A percentile compares a stretch with the other conserved stretches of the same genome.
Evolutionary conservation across 441 rosid species (phyloP).

Genomic region (Flueggea neowawraea): DNA sequence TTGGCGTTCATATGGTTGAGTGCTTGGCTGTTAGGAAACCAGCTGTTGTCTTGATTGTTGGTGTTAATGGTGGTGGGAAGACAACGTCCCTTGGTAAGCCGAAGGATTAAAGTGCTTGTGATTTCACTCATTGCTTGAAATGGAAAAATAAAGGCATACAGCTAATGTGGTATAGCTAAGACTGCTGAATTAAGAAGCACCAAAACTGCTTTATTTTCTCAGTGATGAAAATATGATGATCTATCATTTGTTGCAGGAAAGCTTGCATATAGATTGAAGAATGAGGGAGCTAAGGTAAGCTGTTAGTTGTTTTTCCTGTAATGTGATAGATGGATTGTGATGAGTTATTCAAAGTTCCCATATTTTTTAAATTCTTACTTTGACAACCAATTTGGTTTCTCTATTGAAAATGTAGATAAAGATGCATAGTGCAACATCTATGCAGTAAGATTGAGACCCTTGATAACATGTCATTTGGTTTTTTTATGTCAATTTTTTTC

Average conservation of each 20-base stretch:
- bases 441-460: constrained; percentile 3
- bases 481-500: neutral
- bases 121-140: too few species aligned
- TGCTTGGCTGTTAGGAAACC: too few species aligned
- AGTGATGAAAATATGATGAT: constrained; percentile 1
- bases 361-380: too few species aligned
- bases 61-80: constrained; percentile 96
- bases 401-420: too few species aligned
- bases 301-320: neutral
- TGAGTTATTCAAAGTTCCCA: too few species aligned
- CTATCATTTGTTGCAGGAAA: constrained; percentile 55
- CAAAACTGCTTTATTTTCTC: too few species aligned
- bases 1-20: too few species aligned
- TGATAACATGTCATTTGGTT: neutral
- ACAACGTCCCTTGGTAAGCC: constrained; percentile 94
- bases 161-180: too few species aligned
- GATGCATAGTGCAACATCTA: constrained; percentile 1
- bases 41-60: constrained; percentile 70
- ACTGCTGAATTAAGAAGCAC: too few species aligned
- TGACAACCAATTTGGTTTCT: too few species aligned
- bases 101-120: neutral
- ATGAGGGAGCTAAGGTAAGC: constrained; percentile 82
- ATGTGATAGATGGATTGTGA: too few species aligned
- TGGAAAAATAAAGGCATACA: too few species aligned
- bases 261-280: constrained; percentile 83